Evolutionary conservation across 495 filamentous ascomycete species (phyloP), one percentile per base, ranked within the genome.

Genomic region (Hapsidospora chrysogenum): DNA sequence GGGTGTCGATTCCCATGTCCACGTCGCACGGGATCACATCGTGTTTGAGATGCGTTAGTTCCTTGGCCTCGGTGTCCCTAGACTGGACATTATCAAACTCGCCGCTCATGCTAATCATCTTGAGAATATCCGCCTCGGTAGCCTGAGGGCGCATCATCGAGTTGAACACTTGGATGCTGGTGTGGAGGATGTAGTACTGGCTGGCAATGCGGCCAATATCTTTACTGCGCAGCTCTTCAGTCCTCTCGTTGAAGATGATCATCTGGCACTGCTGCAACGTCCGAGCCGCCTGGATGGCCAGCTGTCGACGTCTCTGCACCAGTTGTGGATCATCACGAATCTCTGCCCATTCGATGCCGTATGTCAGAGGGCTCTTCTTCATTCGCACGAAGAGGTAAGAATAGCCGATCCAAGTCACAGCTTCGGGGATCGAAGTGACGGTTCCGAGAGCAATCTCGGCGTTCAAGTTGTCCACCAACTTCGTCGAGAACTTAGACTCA

Each of bases 81-180:
- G 78, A 78, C 51, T 94, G 85, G 36, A 99, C 86, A 40, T 96
- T 92, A 54, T 95, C 81, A 41, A 99, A 99, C 58, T 99, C 89
- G 30, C 85, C 85, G 44, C 84, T 92, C 72, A 84, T 77, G 49
- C 83, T 84, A 46, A 99, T 84, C 85, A 96, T 95, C 41, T 75
- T 75, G 18, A 99, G 60, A 18, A 92, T 75, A 49, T 96, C 87
- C 14, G 82, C 81, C 56, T 95, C 92, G 2, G 76, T 78, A 5
- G 84, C 72, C 9, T 63, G 65, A 10, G 81, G 73, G 16, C 70
- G 66, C 87, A 99, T 96, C 66, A 83, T 68, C 6, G 70, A 69
- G 50, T 95, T 96, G 69, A 99, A 99, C 16, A 94, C 81, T 51
- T 95, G 75, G 41, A 99, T 78, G 46, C 81, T 93, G 15, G 76